These are phyloP conservation scores for Cicer cuneatum DNA, from an alignment of 306 rosid genomes.

Conservation along the genomic window DNA sequence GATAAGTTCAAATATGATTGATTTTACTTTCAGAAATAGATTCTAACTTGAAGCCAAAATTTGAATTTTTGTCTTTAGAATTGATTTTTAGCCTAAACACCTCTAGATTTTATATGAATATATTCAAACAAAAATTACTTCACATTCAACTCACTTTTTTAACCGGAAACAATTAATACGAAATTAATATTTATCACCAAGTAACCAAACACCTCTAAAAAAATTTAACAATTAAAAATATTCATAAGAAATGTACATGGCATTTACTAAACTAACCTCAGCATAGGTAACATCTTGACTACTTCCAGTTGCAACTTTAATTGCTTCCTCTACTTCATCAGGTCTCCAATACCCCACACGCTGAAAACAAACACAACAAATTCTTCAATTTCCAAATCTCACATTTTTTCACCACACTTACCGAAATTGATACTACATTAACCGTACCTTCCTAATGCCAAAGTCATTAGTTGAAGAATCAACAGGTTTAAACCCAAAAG, in stretches of 20 bases:
- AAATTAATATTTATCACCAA: too few species aligned
- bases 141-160: too few species aligned
- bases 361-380: conserved; percentile 36
- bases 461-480: conserved; percentile 52
- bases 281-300: conserved; percentile 40
- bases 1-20: too few species aligned
- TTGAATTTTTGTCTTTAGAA: too few species aligned
- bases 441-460: conserved; percentile 58
- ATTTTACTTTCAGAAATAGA: too few species aligned
- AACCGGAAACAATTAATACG: too few species aligned
- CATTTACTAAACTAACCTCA: conserved; percentile 45
- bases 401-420: not conserved
- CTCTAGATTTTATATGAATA: too few species aligned
- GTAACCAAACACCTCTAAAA: too few species aligned
- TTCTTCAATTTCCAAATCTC: conserved; percentile 1
- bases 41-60: too few species aligned
- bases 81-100: too few species aligned
- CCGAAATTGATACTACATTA: not conserved
- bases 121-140: too few species aligned
- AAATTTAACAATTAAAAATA: not conserved
- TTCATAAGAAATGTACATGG: not conserved
- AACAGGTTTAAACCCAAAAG: conserved; percentile 47
- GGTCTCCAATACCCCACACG: conserved; percentile 43
- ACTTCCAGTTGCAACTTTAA: conserved; percentile 44
- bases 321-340: conserved; percentile 47